Conservation (phyloP, 1,139 yeast genomes). For the Taphrina sp. region DNA sequence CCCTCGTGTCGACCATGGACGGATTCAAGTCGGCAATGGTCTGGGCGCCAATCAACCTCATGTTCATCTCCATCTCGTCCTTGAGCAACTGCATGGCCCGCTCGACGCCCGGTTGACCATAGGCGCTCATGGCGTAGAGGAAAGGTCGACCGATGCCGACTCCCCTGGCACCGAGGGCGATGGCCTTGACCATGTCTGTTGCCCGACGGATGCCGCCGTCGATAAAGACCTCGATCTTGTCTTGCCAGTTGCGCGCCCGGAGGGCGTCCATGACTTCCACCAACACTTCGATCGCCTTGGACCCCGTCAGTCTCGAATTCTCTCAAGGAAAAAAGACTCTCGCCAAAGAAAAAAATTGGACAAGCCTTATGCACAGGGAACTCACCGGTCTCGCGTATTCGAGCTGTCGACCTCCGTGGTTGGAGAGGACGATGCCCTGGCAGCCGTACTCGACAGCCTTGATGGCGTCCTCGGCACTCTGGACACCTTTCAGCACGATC, state of each 20-base stretch:
- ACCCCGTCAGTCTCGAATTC: slow-evolving; percentile 80
- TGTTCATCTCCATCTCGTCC: slow-evolving; percentile 38
- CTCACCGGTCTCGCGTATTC: slow-evolving; percentile 64
- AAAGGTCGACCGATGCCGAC: slow-evolving; percentile 77
- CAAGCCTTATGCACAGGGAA: slow-evolving; percentile 42
- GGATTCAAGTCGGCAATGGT: slow-evolving; percentile 62
- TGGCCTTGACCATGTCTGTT: slow-evolving; percentile 66
- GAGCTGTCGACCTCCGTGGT: slow-evolving; percentile 80
- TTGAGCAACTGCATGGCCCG: slow-evolving; percentile 44
- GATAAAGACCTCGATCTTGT: slow-evolving; percentile 50
- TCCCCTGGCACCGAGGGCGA: slow-evolving; percentile 72
- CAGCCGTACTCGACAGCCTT: slow-evolving; percentile 62
- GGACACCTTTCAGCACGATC: slow-evolving; percentile 66
- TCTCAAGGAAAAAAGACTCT: too few species aligned
- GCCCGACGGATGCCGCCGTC: slow-evolving; percentile 79
- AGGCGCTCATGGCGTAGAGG: slow-evolving; percentile 68
- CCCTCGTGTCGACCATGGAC: slow-evolving; percentile 41
- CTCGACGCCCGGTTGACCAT: slow-evolving; percentile 74
- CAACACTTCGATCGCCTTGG: slow-evolving; percentile 64
- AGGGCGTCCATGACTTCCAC: slow-evolving; percentile 62
- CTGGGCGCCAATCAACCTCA: slow-evolving; percentile 49
- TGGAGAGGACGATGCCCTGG: slow-evolving; percentile 67
- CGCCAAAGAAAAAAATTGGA: slow-evolving; percentile 65
- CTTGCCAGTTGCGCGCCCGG: too few species aligned
- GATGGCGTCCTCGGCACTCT: slow-evolving; percentile 64